Conservation (phyloP, 371 early-diverging fungal species). For the Mucor mucedo region DNA sequence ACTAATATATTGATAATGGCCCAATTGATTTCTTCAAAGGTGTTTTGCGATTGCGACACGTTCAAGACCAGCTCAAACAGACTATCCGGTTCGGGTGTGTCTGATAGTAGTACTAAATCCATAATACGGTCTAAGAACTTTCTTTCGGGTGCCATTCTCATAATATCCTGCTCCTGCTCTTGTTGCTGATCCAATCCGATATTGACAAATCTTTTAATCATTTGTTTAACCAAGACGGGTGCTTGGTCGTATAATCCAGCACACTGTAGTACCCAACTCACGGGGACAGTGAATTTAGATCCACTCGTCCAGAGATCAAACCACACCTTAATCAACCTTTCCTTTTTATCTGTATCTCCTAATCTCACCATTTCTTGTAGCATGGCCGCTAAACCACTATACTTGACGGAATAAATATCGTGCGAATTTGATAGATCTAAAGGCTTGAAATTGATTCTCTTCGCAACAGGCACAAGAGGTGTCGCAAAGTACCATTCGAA, state of each 20-base stretch:
- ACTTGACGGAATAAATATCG: slow-evolving; percentile 29
- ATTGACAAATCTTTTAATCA: slow-evolving; percentile 33
- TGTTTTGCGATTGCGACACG: slow-evolving; percentile 1
- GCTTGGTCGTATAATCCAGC: slow-evolving; percentile 49
- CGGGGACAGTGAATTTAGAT: slow-evolving; percentile 34
- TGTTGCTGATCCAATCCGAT: slow-evolving; percentile 20
- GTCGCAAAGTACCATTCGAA: slow-evolving; percentile 48
- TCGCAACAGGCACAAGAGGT: slow-evolving; percentile 17
- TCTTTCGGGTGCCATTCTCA: slow-evolving; percentile 6
- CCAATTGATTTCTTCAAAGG: slow-evolving; percentile 14
- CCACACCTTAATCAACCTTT: slow-evolving; percentile 36
- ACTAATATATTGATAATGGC: slow-evolving; percentile 26
- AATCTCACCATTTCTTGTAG: slow-evolving; percentile 41
- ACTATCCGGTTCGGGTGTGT: slow-evolving; percentile 40
- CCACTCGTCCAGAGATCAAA: slow-evolving; percentile 29
- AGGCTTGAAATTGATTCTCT: slow-evolving; percentile 13
- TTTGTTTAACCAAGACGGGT: slow-evolving; percentile 40
- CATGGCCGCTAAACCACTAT: slow-evolving; percentile 37
- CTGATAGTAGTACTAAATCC: slow-evolving; percentile 43
- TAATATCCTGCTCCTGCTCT: slow-evolving; percentile 1
- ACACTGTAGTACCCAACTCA: slow-evolving; percentile 42
- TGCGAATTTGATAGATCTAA: slow-evolving; percentile 32
- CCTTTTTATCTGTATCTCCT: slow-evolving; percentile 25
- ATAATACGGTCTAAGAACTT: slow-evolving; percentile 29
- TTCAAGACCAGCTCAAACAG: slow-evolving; percentile 37